Conservation (phyloP, 202 grass and related monocot genomes). For the Tripidium arundinaceum region DNA sequence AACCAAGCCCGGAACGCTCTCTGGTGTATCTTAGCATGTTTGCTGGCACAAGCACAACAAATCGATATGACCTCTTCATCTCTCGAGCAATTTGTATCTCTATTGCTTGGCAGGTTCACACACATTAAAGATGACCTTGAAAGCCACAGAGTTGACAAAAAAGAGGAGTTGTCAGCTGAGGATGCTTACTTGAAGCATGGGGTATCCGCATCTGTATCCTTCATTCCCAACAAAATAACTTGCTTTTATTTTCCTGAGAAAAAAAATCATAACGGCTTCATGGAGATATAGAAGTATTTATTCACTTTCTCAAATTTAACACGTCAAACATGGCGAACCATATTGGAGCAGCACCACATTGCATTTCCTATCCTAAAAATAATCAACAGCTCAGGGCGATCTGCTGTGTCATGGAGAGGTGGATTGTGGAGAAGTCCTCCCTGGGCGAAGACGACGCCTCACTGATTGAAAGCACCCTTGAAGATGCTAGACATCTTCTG, state of each 20-base stretch:
- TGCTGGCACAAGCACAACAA: constrained; percentile 45
- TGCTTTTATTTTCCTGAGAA: background rate
- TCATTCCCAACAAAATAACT: constrained; percentile 13
- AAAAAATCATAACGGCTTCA: background rate
- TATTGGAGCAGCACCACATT: background rate
- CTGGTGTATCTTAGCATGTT: constrained; percentile 64
- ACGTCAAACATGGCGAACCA: background rate
- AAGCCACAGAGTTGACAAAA: constrained; percentile 36
- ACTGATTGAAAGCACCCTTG: constrained; percentile 11
- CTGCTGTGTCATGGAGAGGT: constrained; percentile 60
- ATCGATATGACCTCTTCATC: constrained; percentile 32
- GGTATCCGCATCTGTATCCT: constrained; percentile 69
- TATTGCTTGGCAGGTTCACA: constrained; percentile 58
- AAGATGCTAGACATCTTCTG: constrained; percentile 46
- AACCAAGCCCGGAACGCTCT: constrained; percentile 57
- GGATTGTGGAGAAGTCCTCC: constrained; percentile 45
- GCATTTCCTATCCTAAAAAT: constrained; percentile 40
- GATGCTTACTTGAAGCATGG: constrained; percentile 43
- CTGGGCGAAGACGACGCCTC: constrained; percentile 5
- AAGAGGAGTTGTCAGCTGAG: constrained; percentile 34
- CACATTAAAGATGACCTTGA: constrained; percentile 67
- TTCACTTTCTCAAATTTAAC: constrained; percentile 12
- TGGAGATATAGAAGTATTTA: constrained; percentile 7
- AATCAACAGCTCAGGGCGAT: constrained; percentile 52
- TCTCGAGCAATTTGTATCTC: constrained; percentile 37